Conservation (phyloP, 805 yeast species). For the Ogataea glucozyma region DNA sequence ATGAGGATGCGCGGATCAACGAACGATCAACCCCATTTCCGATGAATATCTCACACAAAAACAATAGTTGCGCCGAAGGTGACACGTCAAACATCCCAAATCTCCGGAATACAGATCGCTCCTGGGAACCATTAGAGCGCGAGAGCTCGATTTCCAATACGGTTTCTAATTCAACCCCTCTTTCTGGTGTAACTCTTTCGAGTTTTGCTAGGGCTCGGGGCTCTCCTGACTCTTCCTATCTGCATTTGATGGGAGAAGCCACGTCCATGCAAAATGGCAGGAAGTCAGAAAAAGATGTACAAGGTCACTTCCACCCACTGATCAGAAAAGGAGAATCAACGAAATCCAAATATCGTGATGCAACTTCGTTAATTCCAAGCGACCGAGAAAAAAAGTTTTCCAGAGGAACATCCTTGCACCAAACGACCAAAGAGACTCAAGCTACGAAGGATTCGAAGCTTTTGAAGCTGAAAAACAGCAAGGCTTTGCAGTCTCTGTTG, state of each 20-base stretch:
- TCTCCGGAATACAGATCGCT: too few species aligned
- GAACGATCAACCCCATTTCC: conserved; percentile 53
- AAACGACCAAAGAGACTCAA: background rate
- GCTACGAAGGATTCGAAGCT: conserved; percentile 23
- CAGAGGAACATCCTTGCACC: background rate
- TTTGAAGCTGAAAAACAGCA: conserved; percentile 27
- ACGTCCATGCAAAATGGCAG: too few species aligned
- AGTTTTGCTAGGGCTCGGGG: conserved; percentile 9
- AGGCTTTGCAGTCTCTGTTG: conserved; percentile 28
- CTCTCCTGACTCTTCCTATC: background rate
- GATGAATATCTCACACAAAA: too few species aligned
- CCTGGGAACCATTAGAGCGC: background rate
- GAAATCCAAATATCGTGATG: too few species aligned
- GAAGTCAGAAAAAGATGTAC: too few species aligned
- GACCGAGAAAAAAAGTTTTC: background rate
- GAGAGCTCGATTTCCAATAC: background rate
- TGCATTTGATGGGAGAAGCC: too few species aligned
- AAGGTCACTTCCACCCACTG: background rate
- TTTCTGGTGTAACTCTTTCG: conserved; percentile 22
- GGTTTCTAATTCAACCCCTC: conserved; percentile 20
- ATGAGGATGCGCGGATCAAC: conserved; percentile 49
- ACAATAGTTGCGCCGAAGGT: too few species aligned
- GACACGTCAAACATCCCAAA: too few species aligned
- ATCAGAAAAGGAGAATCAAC: too few species aligned
- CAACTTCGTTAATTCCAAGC: too few species aligned